Evolutionary conservation across 768 basidiomycete genomes (phyloP).

Genomic region (Royoungia palumana): DNA sequence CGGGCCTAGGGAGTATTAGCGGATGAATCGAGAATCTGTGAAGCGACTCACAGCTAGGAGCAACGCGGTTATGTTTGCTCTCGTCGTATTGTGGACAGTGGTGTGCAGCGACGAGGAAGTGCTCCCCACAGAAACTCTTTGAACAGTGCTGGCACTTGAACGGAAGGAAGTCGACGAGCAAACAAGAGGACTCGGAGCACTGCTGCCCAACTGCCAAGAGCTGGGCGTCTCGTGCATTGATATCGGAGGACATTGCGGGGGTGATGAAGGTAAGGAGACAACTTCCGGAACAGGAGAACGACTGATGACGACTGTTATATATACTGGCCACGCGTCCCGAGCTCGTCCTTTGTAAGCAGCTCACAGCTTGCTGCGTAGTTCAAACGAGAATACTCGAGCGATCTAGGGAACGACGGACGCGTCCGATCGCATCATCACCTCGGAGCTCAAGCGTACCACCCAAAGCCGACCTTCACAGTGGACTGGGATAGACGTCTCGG

Average conservation of each 20-base stretch:
- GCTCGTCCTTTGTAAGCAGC: constrained; percentile 27
- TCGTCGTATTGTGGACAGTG: constrained; percentile 69
- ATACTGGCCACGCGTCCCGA: constrained; percentile 28
- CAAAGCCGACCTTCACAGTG: constrained; percentile 45
- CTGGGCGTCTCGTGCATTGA: constrained; percentile 42
- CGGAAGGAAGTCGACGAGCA: constrained; percentile 78
- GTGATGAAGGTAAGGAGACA: background rate
- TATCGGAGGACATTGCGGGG: constrained; percentile 6
- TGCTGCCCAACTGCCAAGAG: constrained; percentile 68
- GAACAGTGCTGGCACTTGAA: constrained; percentile 84
- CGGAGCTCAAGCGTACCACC: constrained; percentile 61
- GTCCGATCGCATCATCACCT: constrained; percentile 46
- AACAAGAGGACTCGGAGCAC: constrained; percentile 64
- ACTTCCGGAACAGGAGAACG: background rate
- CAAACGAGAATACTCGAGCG: too few species aligned
- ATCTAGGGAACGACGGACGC: too few species aligned
- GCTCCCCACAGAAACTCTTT: constrained; percentile 69
- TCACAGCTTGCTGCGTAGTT: background rate
- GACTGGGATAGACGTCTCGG: constrained; percentile 63
- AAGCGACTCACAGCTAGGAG: constrained; percentile 61
- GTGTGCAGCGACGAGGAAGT: constrained; percentile 70
- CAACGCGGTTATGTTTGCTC: constrained; percentile 66
- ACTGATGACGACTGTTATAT: constrained; percentile 9
- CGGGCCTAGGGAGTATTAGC: constrained; percentile 48
- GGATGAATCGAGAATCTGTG: background rate